Percentiles rank a stretch among this genome's conserved stretches.
These are phyloP conservation scores for Chloroidium sp. DNA, from an alignment of 163 green algal genomes.

Conservation along the genomic window DNA sequence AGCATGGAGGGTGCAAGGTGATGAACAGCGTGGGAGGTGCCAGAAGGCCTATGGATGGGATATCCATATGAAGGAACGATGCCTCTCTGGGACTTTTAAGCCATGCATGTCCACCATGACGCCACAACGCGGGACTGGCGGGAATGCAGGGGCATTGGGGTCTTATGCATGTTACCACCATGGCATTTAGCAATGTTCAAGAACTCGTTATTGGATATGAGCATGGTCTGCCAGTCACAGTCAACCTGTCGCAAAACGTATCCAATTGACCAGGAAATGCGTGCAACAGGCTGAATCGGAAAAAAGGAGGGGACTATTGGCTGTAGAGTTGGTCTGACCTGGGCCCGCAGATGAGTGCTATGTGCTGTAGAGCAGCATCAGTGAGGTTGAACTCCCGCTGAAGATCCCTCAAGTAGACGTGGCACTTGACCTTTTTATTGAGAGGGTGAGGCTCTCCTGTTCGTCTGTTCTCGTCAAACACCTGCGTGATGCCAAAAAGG, in stretches of 20 bases:
- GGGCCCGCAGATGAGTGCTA: conserved; percentile 30
- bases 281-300: not conserved
- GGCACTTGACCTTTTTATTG: conserved; percentile 30
- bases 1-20: too few relatives aligned
- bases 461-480: not conserved
- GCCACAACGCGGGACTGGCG: too few relatives aligned
- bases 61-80: too few relatives aligned
- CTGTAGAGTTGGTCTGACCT: conserved; percentile 5
- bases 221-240: too few relatives aligned
- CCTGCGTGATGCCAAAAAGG: not conserved
- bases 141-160: not conserved
- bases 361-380: conserved; percentile 35
- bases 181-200: not conserved
- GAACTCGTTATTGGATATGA: too few relatives aligned
- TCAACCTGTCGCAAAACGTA: too few relatives aligned
- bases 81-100: too few relatives aligned
- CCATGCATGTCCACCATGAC: too few relatives aligned
- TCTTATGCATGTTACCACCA: not conserved
- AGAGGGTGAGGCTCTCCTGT: conserved; percentile 21
- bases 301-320: not conserved
- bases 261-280: too few relatives aligned
- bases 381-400: conserved; percentile 30
- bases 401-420: conserved; percentile 36
- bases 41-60: too few relatives aligned
- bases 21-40: too few relatives aligned